Base-by-base conservation (phyloP, 2,329 filamentous ascomycete genomes). In the Penicillium digitatum region DNA sequence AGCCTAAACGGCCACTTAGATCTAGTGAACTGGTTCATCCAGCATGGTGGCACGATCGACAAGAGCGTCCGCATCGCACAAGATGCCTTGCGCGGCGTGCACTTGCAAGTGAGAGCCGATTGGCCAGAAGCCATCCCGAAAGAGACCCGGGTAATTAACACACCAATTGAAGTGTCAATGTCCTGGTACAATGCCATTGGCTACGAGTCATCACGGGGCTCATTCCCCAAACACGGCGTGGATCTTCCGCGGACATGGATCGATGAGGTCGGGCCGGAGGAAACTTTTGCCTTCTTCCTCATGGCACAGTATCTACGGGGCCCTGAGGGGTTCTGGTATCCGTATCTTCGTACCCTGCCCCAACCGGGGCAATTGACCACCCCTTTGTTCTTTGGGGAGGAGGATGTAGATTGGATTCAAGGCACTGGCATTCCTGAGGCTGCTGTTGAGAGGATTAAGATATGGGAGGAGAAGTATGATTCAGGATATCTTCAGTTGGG, bases 231-330 rank as follows among this genome's bases (percentile, higher is more conserved):
- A 12, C 70, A 74, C 44, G 71, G 64, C 1, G 58, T 75, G 14
- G 55, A 62, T 6, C 82, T 88, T 44, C 79, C 82, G 0, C 46
- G 61, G 0, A 65, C 66, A 1, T 84, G 88, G 60, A 69, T 87
- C 44, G 62, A 75, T 1, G 64, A 66, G 5, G 70, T 79, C 2
- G 79, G 81, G 1, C 79, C 83, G 0, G 81, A 88, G 61, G 82
- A 88, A 54, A 72, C 86, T 46, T 81, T 83, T 9, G 81, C 86
- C 4, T 87, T 90, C 71, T 87, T 88, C 59, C 77, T 91, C 6
- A 79, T 88, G 66, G 82, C 86, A 57, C 83, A 91, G 68, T 85
- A 84, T 65, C 75, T 90, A 31, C 71, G 79, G 2, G 82, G 81
- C 1, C 52, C 71, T 2, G 65, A 78, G 2, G 88, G 87, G 0